Evolutionary conservation across 345 rosid species (phyloP).

Genomic region (Nasturtium officinale): DNA sequence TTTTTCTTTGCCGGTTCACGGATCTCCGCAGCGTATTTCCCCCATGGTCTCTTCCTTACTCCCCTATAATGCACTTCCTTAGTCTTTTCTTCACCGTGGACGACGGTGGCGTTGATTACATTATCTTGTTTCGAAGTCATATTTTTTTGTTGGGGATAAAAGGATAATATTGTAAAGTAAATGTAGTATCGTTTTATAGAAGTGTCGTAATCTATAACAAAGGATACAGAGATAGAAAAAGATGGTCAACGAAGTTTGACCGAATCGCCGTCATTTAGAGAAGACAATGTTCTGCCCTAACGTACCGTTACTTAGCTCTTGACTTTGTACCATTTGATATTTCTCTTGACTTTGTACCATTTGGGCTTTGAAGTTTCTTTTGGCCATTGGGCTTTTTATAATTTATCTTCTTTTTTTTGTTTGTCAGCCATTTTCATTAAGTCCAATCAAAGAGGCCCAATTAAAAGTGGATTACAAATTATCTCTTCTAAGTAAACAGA

Average conservation of each 20-base stretch:
- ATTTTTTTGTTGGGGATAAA: background rate
- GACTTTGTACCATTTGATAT: background rate
- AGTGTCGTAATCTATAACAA: constrained; percentile 15
- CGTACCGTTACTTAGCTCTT: background rate
- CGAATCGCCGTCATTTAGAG: constrained; percentile 3
- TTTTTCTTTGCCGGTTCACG: constrained; percentile 63
- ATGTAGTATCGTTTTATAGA: background rate
- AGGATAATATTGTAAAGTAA: background rate
- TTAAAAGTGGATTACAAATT: too few relatives aligned
- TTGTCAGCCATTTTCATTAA: too few relatives aligned
- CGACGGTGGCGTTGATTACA: constrained; percentile 8
- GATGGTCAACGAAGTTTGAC: constrained; percentile 18
- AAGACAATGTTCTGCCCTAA: background rate
- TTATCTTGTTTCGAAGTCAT: constrained; percentile 13
- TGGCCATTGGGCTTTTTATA: background rate
- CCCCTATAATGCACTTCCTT: constrained; percentile 59
- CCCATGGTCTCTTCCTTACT: constrained; percentile 74
- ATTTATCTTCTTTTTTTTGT: too few relatives aligned
- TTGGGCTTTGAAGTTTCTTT: background rate
- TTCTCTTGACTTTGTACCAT: too few relatives aligned
- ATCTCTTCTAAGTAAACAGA: too few relatives aligned
- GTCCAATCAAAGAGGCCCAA: too few relatives aligned
- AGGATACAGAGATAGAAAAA: background rate
- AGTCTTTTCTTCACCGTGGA: background rate
- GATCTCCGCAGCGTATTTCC: constrained; percentile 72